Evolutionary conservation across 1,284 basidiomycete genomes (phyloP), one percentile per base, ranked within the genome.

Genomic region (Fomitopsis schrenkii): DNA sequence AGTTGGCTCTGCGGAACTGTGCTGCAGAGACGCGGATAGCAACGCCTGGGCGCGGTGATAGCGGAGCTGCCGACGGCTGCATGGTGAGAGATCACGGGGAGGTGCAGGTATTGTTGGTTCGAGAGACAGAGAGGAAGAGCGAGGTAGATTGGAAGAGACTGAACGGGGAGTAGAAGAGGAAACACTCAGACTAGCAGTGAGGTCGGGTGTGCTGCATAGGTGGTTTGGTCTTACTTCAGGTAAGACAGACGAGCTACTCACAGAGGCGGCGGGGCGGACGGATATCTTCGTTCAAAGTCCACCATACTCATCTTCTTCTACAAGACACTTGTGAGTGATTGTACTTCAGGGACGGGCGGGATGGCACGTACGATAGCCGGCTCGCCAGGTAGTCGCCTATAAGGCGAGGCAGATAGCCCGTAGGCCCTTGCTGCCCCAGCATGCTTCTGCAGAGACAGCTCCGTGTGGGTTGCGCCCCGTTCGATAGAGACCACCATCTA

Each of bases 11-110:
- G 67, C 50, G 4, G 70, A 61, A 50, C 72, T 72, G 33, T 64
- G 63, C 48, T 63, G 66, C 10, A 80, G 64, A 46, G 76, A 71
- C 50, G 71, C 65, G 22, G 67, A 67, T 28, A 80, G 72, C 26
- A 77, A 74, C 33, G 72, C 70, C 65, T 81, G 78, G 22, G 78
- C 79, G 33, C 71, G 67, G 12, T 72, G 71, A 64, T 80, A 81
- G 30, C 80, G 78, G 7, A 65, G 64, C 19, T 62, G 58, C 10
- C 68, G 56, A 55, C 65, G 59, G 28, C 60, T n/a, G 35, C 33
- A 42, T 33, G 59, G 59, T 28, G 53, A 56, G 33, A 56, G 45
- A 33, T 35, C 22, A 22, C 45, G 59, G 17, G 59, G 26, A n/a
- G 54, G 42, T 10, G 22, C 3, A 22, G 22, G 26, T 35, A 12